phyloP scores from a whole-genome alignment of 306 rosid genomes.

The Pueraria montana region DNA sequence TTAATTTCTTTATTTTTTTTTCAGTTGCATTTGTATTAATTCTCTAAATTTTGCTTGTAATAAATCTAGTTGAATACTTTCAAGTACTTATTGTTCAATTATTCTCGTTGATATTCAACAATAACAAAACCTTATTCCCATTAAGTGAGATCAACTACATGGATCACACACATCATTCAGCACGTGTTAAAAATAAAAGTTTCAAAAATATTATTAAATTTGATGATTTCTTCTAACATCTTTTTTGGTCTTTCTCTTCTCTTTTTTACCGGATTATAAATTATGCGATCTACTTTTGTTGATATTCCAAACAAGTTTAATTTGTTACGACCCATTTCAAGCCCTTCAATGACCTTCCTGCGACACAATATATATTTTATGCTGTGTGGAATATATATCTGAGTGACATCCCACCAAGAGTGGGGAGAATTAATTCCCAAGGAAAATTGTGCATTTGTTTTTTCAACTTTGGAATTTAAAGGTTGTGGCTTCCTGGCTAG shows the following conservation, averaged over 20 bases:
- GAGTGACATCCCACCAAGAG: slow-evolving; percentile 55
- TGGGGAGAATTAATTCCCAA: slow-evolving; percentile 57
- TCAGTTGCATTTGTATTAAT: not conserved
- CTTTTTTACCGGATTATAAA: too few species aligned
- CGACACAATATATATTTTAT: slow-evolving; percentile 23
- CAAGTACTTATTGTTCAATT: not conserved
- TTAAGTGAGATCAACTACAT: too few species aligned
- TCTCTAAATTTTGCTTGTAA: slow-evolving; percentile 1
- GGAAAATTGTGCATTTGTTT: slow-evolving; percentile 41
- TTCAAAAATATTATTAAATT: too few species aligned
- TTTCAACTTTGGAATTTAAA: slow-evolving; percentile 53
- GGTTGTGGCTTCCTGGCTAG: slow-evolving; percentile 41
- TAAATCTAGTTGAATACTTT: not conserved
- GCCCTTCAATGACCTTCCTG: slow-evolving; percentile 21
- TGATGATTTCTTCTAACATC: too few species aligned
- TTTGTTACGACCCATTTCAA: slow-evolving; percentile 19
- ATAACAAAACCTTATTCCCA: too few species aligned
- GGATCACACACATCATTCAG: too few species aligned
- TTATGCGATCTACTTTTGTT: too few species aligned
- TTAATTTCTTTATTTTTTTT: not conserved
- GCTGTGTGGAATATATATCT: slow-evolving; percentile 47
- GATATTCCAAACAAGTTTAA: slow-evolving; percentile 34
- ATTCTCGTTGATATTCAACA: slow-evolving; percentile 32
- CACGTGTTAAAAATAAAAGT: too few species aligned
- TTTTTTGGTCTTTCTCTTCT: too few species aligned